Evolutionary conservation across 2,329 filamentous ascomycete species (phyloP).

Genomic region (Penicillium sp.): DNA sequence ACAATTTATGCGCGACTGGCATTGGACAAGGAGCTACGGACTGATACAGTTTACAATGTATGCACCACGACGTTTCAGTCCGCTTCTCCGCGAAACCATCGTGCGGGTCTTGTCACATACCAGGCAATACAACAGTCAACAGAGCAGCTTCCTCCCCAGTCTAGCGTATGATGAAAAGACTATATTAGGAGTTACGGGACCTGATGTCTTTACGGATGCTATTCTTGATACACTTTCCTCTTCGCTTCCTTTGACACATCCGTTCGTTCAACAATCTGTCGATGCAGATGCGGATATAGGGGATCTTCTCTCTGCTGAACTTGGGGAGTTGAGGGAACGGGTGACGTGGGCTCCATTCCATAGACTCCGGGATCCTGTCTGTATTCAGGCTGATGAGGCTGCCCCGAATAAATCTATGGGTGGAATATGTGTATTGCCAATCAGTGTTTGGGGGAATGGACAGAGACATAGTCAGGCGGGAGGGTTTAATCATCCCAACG

Average conservation of each 20-base stretch:
- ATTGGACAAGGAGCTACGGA: slow-evolving; percentile 36
- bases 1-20: slow-evolving; percentile 34
- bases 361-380: slow-evolving; percentile 25
- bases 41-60: slow-evolving; percentile 39
- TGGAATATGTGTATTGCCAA: slow-evolving; percentile 82
- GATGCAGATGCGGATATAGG: slow-evolving; percentile 24
- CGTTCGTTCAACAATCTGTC: slow-evolving; percentile 26
- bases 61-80: slow-evolving; percentile 38
- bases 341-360: slow-evolving; percentile 40
- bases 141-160: slow-evolving; percentile 11
- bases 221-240: slow-evolving; percentile 33
- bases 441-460: slow-evolving; percentile 58
- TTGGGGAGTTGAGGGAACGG: slow-evolving; percentile 1
- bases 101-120: slow-evolving; percentile 36
- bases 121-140: slow-evolving; percentile 23
- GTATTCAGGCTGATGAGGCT: slow-evolving; percentile 26
- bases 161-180: slow-evolving; percentile 27
- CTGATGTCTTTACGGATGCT: slow-evolving; percentile 37
- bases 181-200: slow-evolving; percentile 36
- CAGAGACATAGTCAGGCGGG: slow-evolving; percentile 36
- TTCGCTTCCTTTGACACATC: slow-evolving; percentile 29
- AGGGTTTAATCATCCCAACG: slow-evolving; percentile 25
- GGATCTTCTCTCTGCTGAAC: slow-evolving; percentile 10
- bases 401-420: slow-evolving; percentile 61
- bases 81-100: slow-evolving; percentile 32